phyloP scores from a whole-genome alignment of 2,329 filamentous ascomycete species.

The Fusarium sp. region DNA sequence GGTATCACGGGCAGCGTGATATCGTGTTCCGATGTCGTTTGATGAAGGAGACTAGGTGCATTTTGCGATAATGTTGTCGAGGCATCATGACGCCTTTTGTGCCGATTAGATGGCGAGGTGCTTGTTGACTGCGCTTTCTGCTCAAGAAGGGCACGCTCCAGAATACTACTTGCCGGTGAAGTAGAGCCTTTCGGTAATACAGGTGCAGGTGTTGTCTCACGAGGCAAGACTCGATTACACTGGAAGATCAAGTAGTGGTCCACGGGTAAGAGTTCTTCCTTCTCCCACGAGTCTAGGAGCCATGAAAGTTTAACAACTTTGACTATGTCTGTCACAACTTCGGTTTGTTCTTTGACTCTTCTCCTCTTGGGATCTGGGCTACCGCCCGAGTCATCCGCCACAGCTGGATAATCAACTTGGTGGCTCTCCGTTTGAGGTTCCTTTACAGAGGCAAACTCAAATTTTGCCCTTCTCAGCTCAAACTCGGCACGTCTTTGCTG shows the following conservation, averaged over 20 bases:
- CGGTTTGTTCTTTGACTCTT: slow-evolving; percentile 6
- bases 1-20: slow-evolving; percentile 71
- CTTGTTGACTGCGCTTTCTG: not conserved
- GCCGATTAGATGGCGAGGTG: slow-evolving; percentile 12
- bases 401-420: not conserved
- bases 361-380: slow-evolving; percentile 28
- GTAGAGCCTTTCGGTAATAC: not conserved
- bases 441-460: slow-evolving; percentile 60
- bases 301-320: slow-evolving; percentile 67
- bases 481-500: slow-evolving; percentile 76
- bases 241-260: slow-evolving; percentile 63
- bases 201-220: not conserved
- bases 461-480: slow-evolving; percentile 74
- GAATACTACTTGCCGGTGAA: slow-evolving; percentile 24
- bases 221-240: slow-evolving; percentile 49
- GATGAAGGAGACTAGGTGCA: slow-evolving; percentile 61
- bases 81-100: slow-evolving; percentile 7
- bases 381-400: not conserved
- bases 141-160: slow-evolving; percentile 35
- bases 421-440: not conserved
- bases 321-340: slow-evolving; percentile 43
- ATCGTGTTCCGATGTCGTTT: slow-evolving; percentile 83
- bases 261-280: slow-evolving; percentile 55
- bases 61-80: slow-evolving; percentile 9
- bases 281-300: slow-evolving; percentile 62